Evolutionary conservation across 1,139 yeast genomes (phyloP), one percentile per base, ranked within the genome.

Genomic region (Tardiomyces blankii): DNA sequence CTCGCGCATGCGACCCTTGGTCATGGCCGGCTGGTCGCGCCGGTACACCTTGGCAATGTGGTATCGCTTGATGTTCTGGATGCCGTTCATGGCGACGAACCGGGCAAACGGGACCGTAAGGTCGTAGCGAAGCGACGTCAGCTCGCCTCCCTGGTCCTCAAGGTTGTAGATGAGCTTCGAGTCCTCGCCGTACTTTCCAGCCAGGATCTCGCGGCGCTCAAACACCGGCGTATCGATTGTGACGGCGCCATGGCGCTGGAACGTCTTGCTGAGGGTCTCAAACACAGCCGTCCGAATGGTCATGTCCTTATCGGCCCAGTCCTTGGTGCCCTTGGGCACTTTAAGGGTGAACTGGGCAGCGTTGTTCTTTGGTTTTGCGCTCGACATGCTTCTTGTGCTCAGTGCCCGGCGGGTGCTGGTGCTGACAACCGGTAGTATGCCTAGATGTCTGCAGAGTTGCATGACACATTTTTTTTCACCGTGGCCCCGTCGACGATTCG

Each of bases 11-110:
- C 98, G 80, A 49, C 98, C 98, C 67, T 91, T 91, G 48, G 97
- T 89, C 98, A 91, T 91, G 14, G 98, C 98, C 5, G 98, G 98
- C 67, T 91, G 98, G 64, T 91, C 98, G 69, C 98, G 82, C 70
- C 98, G 79, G 69, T 91, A 91, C 46, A 91, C 98, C 67, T 91
- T 91, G 56, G 98, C 98, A 55, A 91, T 86, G 69, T 91, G 98
- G 66, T 80, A 91, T 63, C 98, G 77, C 69, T 91, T 91, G 67
- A 91, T 91, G 62, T 73, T 78, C 57, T 86, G 82, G 51, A 91
- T 76, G 59, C 86, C 87, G 70, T 91, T 91, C 82, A 87, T 83
- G 33, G 98, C 98, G 47, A 91, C 94, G 61, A 77, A 91, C 64
- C 98, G 77, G 12, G 98, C 98, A 69, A 91, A 91, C 46, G 98